A percentile compares a stretch with the other conserved stretches of the same genome.
Evolutionary conservation across 768 basidiomycete species (phyloP).

Genomic region (Coprinellus aureogranulatus): DNA sequence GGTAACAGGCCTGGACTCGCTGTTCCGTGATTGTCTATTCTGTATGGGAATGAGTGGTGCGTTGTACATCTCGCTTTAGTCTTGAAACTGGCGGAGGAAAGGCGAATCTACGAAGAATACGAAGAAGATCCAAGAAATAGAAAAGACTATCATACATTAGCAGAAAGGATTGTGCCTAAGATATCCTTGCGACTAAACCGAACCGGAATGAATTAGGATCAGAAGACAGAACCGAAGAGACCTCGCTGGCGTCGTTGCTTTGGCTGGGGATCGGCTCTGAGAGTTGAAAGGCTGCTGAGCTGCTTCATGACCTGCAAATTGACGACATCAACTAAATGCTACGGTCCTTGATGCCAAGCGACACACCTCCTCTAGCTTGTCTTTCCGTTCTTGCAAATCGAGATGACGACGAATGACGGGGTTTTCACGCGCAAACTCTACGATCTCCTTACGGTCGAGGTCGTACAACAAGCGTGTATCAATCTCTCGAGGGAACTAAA

Average conservation of each 20-base stretch:
- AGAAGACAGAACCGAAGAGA: slow-evolving; percentile 77
- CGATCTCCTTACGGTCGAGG: slow-evolving; percentile 85
- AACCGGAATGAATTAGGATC: slow-evolving; percentile 8
- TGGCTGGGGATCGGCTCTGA: slow-evolving; percentile 80
- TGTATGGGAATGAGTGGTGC: too few species aligned
- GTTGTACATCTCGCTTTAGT: too few species aligned
- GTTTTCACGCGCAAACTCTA: slow-evolving; percentile 93
- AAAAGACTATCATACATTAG: too few species aligned
- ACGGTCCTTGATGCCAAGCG: neutral
- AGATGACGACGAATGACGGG: slow-evolving; percentile 83
- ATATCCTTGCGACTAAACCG: neutral
- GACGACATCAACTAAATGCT: neutral
- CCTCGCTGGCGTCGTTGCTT: slow-evolving; percentile 72
- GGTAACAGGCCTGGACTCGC: too few species aligned
- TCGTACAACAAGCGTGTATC: slow-evolving; percentile 91
- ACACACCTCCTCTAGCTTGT: slow-evolving; percentile 89
- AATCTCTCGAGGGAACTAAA: slow-evolving; percentile 94
- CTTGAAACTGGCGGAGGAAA: too few species aligned
- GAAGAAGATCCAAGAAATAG: neutral
- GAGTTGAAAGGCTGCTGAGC: slow-evolving; percentile 84
- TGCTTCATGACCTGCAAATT: slow-evolving; percentile 83
- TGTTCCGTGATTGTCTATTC: neutral
- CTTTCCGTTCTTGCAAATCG: slow-evolving; percentile 93
- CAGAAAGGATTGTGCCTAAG: too few species aligned
- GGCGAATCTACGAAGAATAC: slow-evolving; percentile 4